A percentile compares a stretch with the other conserved stretches of the same genome.
Conservation (phyloP, 148 eudicot species). For the Gaultheria prostrata region DNA sequence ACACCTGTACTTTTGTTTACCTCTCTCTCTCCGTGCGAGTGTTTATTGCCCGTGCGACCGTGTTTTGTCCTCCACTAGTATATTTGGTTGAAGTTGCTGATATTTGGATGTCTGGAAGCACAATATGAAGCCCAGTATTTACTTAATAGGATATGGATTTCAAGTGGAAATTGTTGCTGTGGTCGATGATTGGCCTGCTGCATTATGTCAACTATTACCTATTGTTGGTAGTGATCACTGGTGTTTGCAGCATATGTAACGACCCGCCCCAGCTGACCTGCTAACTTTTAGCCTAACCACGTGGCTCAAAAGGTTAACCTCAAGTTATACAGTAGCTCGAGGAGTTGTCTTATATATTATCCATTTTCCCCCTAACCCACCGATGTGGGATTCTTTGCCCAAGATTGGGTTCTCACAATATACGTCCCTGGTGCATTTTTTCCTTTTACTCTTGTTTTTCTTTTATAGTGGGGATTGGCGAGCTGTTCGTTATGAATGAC, state of each 20-base stretch:
- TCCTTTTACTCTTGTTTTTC: background rate
- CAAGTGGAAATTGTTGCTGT: background rate
- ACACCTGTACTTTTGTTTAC: too few relatives aligned
- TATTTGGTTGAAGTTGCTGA: background rate
- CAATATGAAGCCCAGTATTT: background rate
- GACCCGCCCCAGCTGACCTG: too few relatives aligned
- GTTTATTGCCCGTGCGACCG: background rate
- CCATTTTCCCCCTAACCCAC: too few relatives aligned
- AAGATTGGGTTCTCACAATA: too few relatives aligned
- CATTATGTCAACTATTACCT: background rate
- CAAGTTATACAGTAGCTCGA: too few relatives aligned
- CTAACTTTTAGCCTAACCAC: too few relatives aligned
- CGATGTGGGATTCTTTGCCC: too few relatives aligned
- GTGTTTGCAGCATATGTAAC: background rate
- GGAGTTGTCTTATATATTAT: too few relatives aligned
- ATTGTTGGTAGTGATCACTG: too few relatives aligned
- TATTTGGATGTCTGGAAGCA: background rate
- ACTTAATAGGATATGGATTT: background rate
- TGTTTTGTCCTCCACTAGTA: background rate
- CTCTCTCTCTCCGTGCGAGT: background rate
- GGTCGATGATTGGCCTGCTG: background rate
- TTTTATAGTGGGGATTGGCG: background rate
- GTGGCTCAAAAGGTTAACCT: too few relatives aligned
- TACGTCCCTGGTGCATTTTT: background rate
- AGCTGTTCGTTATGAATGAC: background rate